Evolutionary conservation across 495 filamentous ascomycete species (phyloP), one percentile per base, ranked within the genome.

Genomic region (Aspergillus avenaceus): DNA sequence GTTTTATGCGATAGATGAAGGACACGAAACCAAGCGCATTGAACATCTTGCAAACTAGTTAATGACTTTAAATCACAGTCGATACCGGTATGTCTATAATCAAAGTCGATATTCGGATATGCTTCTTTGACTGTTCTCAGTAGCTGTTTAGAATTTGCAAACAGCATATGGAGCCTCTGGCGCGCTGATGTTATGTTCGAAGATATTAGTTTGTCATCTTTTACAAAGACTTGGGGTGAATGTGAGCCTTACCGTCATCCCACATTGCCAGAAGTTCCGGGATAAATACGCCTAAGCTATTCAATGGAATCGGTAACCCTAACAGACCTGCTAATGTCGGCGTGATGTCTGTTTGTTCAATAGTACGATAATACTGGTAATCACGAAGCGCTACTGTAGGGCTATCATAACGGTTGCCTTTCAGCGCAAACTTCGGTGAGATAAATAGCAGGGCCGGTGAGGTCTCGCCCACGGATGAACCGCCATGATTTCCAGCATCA

Each of bases 401-500:
- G 22, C 65, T 70, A 49, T 79, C 55, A n/a, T 53, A 53, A 18
- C 59, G 65, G 2, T 60, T 56, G 22, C 71, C 71, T 25, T 88
- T 72, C 0, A 66, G 52, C 61, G 82, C 78, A 25, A 99, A 74
- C 55, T 88, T 91, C 5, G 95, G 91, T 9, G 92, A 95, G 28
- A 96, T 83, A 61, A 99, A 97, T 24, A 96, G 77, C 32, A 99
- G 69, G 12, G 93, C 93, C 0, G 93, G 84, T 0, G 91, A 96
- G 8, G 93, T 97, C 71, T 99, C 93, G 5, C 95, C 90, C 14
- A 87, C 79, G 3, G 88, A 86, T 16, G 95, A 96, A 6, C 92
- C 93, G 9, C 93, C 93, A 65, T 99, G 93, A 60, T 97, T 97
- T 3, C 93, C 93, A 29, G 90, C 93, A 57, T 97, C 93, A 59